phyloP scores from a whole-genome alignment of 2,329 filamentous ascomycete genomes.

The Pseudogymnoascus destructans region DNA sequence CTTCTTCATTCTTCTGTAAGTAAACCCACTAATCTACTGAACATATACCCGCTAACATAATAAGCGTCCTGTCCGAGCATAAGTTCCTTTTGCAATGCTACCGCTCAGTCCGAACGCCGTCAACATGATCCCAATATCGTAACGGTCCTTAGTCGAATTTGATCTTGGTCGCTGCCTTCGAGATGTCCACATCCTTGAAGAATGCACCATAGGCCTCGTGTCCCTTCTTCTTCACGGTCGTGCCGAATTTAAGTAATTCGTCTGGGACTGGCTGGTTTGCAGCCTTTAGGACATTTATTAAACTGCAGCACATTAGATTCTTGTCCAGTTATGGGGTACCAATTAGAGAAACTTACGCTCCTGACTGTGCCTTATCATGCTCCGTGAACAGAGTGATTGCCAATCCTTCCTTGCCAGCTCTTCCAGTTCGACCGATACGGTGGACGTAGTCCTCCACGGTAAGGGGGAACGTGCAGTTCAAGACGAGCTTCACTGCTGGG shows the following conservation, averaged over 20 bases:
- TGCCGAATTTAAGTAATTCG: constrained; percentile 85
- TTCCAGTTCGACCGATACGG: constrained; percentile 86
- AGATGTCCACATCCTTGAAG: constrained; percentile 78
- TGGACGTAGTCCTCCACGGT: constrained; percentile 98
- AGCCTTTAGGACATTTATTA: constrained; percentile 91
- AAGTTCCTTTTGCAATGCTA: constrained; percentile 40
- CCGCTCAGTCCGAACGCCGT: constrained; percentile 24
- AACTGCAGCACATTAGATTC: constrained; percentile 31
- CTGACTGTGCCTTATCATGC: constrained; percentile 83
- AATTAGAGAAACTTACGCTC: constrained; percentile 49
- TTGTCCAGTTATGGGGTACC: neutral
- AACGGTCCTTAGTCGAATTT: constrained; percentile 54
- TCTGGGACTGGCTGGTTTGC: constrained; percentile 86
- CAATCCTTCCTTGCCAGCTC: constrained; percentile 76
- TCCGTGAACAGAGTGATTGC: constrained; percentile 93
- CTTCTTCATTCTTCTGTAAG: constrained; percentile 15
- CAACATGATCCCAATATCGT: constrained; percentile 14
- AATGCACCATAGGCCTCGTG: constrained; percentile 93
- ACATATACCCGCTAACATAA: constrained; percentile 14
- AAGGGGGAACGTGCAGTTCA: constrained; percentile 70
- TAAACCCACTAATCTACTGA: constrained; percentile 24
- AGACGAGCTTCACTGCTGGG: constrained; percentile 83
- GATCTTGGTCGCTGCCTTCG: constrained; percentile 80
- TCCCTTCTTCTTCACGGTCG: constrained; percentile 97
- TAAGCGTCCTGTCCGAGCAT: constrained; percentile 41